phyloP scores from a whole-genome alignment of 2,329 filamentous ascomycete species.

The Pezicula rhizophila region DNA sequence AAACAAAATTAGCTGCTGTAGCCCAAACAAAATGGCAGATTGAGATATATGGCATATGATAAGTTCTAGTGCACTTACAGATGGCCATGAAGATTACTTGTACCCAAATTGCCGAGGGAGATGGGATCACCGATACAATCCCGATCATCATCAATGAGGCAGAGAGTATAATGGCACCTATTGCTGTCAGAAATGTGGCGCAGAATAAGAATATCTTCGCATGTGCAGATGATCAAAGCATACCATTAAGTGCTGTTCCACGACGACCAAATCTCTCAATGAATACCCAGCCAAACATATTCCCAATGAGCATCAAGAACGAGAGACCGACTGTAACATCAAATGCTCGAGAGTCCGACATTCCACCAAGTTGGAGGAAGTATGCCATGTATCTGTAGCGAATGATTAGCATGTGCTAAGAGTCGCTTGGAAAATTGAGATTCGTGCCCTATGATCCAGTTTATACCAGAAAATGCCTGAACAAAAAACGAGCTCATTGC shows the following conservation, averaged over 20 bases:
- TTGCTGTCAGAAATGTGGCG: background rate
- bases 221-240: background rate
- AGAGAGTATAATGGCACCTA: constrained; percentile 5
- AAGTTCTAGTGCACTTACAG: background rate
- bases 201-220: too few species aligned
- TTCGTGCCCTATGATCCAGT: constrained; percentile 27
- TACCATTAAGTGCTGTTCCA: constrained; percentile 19
- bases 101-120: constrained; percentile 10
- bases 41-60: too few species aligned
- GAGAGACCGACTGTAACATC: constrained; percentile 23
- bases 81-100: constrained; percentile 20
- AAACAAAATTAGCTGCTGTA: too few species aligned
- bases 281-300: constrained; percentile 27
- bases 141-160: constrained; percentile 16
- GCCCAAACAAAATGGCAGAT: too few species aligned
- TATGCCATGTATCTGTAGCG: constrained; percentile 15
- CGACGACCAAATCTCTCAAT: constrained; percentile 27
- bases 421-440: background rate
- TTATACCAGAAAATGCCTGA: constrained; percentile 25
- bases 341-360: constrained; percentile 17
- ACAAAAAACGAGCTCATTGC: constrained; percentile 26
- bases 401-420: background rate
- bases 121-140: constrained; percentile 10
- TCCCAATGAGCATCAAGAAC: constrained; percentile 26
- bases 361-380: constrained; percentile 26